Evolutionary conservation across 2,329 filamentous ascomycete genomes (phyloP).

Genomic region (Tolypocladium sp.): DNA sequence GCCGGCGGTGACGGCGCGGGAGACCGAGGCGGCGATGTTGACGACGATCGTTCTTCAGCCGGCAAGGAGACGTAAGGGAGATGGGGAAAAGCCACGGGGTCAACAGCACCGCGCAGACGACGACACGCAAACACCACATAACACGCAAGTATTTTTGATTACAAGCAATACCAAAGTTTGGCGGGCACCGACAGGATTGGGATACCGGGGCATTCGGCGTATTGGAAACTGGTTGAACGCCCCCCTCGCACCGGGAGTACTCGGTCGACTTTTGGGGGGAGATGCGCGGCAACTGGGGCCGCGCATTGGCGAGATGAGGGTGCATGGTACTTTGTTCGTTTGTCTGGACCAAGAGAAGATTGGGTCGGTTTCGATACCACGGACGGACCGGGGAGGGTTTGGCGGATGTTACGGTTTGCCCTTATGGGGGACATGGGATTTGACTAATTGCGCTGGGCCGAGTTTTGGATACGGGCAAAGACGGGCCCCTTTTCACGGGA

Average conservation of each 20-base stretch:
- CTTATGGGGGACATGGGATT: not conserved
- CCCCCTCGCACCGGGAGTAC: not conserved
- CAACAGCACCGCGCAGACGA: not conserved
- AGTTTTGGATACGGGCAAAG: not conserved
- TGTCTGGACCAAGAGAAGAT: not conserved
- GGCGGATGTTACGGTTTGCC: not conserved
- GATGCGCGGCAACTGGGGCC: not conserved
- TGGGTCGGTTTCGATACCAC: not conserved
- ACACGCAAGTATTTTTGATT: not conserved
- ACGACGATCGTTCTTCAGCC: constrained; percentile 4
- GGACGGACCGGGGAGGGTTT: not conserved
- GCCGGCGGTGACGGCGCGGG: constrained; percentile 10
- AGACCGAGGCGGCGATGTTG: constrained; percentile 4
- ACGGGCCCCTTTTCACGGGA: not conserved
- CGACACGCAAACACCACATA: not conserved
- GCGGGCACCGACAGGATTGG: not conserved
- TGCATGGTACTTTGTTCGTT: not conserved
- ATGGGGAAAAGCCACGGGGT: not conserved
- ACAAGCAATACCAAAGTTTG: not conserved
- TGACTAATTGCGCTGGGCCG: not conserved
- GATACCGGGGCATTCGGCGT: not conserved
- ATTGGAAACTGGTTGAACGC: not conserved
- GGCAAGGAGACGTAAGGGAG: constrained; percentile 2
- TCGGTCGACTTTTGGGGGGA: not conserved
- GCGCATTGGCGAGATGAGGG: not conserved